Percentiles rank a stretch among this genome's conserved stretches.
Evolutionary conservation across 1,139 yeast species (phyloP).

Genomic region (Yamadazyma mexicana): DNA sequence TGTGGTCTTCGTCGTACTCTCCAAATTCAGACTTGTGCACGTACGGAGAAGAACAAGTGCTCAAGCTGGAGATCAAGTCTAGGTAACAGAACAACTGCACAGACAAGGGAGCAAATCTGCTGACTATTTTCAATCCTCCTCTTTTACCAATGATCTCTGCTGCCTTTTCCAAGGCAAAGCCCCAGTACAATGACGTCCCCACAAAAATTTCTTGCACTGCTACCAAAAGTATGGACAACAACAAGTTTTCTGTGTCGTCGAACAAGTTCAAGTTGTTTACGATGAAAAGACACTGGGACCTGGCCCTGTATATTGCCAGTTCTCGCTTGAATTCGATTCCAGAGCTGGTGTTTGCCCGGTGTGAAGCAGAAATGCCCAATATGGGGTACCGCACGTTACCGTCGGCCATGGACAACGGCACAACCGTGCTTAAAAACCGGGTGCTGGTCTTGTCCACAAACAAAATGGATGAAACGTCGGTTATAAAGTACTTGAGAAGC

Average conservation of each 20-base stretch:
- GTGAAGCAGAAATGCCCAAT: slow-evolving; percentile 20
- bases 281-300: slow-evolving; percentile 17
- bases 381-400: slow-evolving; percentile 18
- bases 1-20: slow-evolving; percentile 17
- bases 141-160: slow-evolving; percentile 17
- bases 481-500: slow-evolving; percentile 18
- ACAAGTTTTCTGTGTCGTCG: slow-evolving; percentile 13
- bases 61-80: slow-evolving; percentile 20
- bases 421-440: slow-evolving; percentile 18
- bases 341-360: slow-evolving; percentile 14
- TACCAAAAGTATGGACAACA: slow-evolving; percentile 17
- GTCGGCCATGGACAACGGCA: slow-evolving; percentile 19
- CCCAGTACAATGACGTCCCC: slow-evolving; percentile 21
- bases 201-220: slow-evolving; percentile 21
- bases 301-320: slow-evolving; percentile 16
- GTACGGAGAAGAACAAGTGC: slow-evolving; percentile 21
- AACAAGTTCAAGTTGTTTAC: slow-evolving; percentile 13
- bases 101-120: slow-evolving; percentile 18
- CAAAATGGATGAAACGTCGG: slow-evolving; percentile 18
- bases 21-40: slow-evolving; percentile 13
- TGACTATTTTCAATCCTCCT: slow-evolving; percentile 19
- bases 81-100: slow-evolving; percentile 23
- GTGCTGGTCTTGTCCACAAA: slow-evolving; percentile 22
- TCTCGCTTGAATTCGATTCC: slow-evolving; percentile 15
- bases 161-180: slow-evolving; percentile 19